Base-by-base conservation (phyloP, 345 rosid species). In the Crucihimalaya himalaica region DNA sequence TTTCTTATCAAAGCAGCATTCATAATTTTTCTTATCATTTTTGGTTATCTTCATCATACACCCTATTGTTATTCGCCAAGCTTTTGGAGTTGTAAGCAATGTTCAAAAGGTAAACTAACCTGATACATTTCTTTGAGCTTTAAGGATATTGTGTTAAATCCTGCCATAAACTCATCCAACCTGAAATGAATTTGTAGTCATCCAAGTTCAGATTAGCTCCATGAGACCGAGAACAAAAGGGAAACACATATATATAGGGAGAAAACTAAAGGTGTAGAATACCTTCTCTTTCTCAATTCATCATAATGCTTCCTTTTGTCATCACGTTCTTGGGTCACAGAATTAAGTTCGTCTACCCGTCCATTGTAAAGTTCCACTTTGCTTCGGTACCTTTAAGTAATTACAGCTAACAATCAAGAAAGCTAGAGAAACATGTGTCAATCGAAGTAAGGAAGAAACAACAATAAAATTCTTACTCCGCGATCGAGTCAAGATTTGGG, bases 51-150 rank as follows among this genome's bases (percentile, higher is more conserved):
- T 40, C 27, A 40, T 46, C 47, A 15, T 23, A 61, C 45, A 40
- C 45, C 45, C n/a, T 40, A 40, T 40, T 40, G 42, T 74, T 48
- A n/a, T 74, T 18, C 12, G 5, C 62, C 8, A 8, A 68, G 55
- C 47, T 50, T 59, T 39, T 59, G 46, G 51, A 39, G 74, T 42
- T 52, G 64, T 34, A 53, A 45, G 19, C 58, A 61, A 46, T 14
- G 34, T 15, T 28, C 51, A 46, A 39, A 60, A 39, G 46, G 14
- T 21, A 32, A 42, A 72, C 83, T 50, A 66, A 95, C 99, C 99
- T 95, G 99, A 86, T 95, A 95, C 99, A 95, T 92, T 83, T 95
- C 99, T 81, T 92, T 95, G 50, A 95, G 77, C 85, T 95, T 92
- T 81, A 95, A 68, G 23, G 99, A 95, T 81, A 92, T 92, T 53